Conservation (phyloP, 2,329 filamentous ascomycete genomes). For the Neoascochyta sp. region DNA sequence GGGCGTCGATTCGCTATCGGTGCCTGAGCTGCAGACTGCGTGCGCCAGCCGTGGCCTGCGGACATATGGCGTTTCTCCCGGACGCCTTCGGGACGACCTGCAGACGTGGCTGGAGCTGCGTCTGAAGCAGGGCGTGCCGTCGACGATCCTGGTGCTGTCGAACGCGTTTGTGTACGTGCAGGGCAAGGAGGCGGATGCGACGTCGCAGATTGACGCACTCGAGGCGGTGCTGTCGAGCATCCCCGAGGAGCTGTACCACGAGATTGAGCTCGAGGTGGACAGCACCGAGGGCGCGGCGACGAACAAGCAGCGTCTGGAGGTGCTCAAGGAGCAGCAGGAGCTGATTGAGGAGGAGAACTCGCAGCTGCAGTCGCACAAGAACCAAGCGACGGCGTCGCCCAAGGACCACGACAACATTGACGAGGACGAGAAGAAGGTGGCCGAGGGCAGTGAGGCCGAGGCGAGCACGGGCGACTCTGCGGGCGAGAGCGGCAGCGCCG, state of each 20-base stretch:
- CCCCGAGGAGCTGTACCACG: conserved; percentile 97
- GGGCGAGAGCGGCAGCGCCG: conserved; percentile 23
- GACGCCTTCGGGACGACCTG: conserved; percentile 80
- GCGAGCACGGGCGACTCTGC: conserved; percentile 29
- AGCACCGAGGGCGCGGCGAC: conserved; percentile 94
- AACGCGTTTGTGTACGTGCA: conserved; percentile 97
- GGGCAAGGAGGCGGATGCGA: conserved; percentile 76
- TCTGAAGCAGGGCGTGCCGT: conserved; percentile 91
- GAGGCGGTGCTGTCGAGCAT: conserved; percentile 91
- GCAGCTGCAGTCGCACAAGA: conserved; percentile 73
- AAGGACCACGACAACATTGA: conserved; percentile 91
- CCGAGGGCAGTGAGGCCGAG: conserved; percentile 28
- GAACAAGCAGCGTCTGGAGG: conserved; percentile 98
- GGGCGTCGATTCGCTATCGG: conserved; percentile 88
- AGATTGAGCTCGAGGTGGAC: conserved; percentile 97
- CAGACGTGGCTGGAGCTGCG: conserved; percentile 92
- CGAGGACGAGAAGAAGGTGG: conserved; percentile 70
- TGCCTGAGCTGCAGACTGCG: conserved; percentile 86
- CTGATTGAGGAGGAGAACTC: conserved; percentile 96
- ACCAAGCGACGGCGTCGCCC: conserved; percentile 69
- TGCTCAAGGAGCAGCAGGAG: conserved; percentile 96
- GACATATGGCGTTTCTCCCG: conserved; percentile 88
- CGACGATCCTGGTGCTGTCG: conserved; percentile 88
- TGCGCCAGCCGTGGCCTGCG: conserved; percentile 89
- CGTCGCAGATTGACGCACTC: conserved; percentile 86